A percentile compares a stretch with the other conserved stretches of the same genome.
phyloP scores from a whole-genome alignment of 768 basidiomycete genomes.

The Lentinus brumalis region DNA sequence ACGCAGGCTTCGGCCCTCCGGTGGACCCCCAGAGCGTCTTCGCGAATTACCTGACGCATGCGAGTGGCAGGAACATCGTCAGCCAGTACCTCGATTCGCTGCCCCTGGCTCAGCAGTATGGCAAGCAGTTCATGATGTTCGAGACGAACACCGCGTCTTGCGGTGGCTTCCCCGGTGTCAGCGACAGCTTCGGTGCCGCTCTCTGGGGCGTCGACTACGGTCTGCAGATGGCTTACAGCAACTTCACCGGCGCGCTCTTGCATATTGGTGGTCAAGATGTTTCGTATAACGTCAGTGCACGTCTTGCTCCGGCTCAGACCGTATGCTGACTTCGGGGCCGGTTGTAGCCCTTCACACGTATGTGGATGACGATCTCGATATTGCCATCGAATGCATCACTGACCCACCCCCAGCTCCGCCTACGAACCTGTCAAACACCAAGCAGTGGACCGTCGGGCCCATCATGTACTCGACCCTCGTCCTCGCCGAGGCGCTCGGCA shows the following conservation, averaged over 20 bases:
- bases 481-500: conserved; percentile 48
- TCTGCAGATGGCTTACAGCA: conserved; percentile 49
- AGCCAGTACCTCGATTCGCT: conserved; percentile 41
- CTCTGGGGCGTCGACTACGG: conserved; percentile 55
- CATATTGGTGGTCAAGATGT: conserved; percentile 51
- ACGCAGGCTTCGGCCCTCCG: conserved; percentile 25
- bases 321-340: too few relatives aligned
- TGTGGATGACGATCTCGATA: conserved; percentile 4
- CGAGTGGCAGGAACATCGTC: conserved; percentile 37
- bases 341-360: conserved; percentile 49
- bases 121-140: conserved; percentile 51
- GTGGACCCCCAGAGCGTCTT: conserved; percentile 43
- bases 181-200: conserved; percentile 50
- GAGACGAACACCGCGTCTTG: conserved; percentile 58
- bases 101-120: conserved; percentile 30
- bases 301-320: background rate
- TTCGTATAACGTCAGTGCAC: conserved; percentile 51
- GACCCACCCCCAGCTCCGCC: conserved; percentile 40
- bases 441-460: conserved; percentile 49
- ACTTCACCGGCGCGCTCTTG: conserved; percentile 48
- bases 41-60: conserved; percentile 47
- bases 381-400: background rate
- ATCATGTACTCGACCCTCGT: conserved; percentile 49
- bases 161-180: conserved; percentile 54
- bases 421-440: conserved; percentile 37